phyloP scores from a whole-genome alignment of 176 grass and related monocot genomes.

The Otatea glauca region DNA sequence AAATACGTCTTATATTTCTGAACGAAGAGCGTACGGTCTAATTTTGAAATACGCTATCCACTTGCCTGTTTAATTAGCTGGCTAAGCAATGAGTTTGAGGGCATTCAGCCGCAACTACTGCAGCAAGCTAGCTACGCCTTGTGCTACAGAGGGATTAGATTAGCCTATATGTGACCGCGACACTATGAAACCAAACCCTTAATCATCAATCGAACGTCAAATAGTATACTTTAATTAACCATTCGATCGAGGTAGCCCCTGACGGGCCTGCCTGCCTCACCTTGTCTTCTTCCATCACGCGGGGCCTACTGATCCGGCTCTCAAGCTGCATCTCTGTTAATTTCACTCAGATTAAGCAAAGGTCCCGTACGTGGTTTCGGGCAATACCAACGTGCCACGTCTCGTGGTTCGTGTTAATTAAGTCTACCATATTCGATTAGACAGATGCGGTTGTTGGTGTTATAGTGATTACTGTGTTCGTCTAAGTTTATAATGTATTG shows the following conservation, averaged over 20 bases:
- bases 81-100: constrained; percentile 22
- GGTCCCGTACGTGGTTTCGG: not conserved
- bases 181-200: constrained; percentile 23
- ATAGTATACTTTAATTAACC: constrained; percentile 40
- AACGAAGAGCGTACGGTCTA: too few relatives aligned
- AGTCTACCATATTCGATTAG: not conserved
- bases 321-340: not conserved
- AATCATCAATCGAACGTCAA: constrained; percentile 21
- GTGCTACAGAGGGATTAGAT: not conserved
- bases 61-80: not conserved
- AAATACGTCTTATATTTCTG: too few relatives aligned
- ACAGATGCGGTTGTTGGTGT: not conserved
- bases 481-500: too few relatives aligned
- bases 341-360: constrained; percentile 17
- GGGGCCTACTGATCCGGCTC: constrained; percentile 36
- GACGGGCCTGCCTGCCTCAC: not conserved
- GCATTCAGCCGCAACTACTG: not conserved
- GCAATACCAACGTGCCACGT: not conserved
- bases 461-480: not conserved
- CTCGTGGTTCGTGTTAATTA: constrained; percentile 7
- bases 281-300: constrained; percentile 63
- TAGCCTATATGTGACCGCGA: constrained; percentile 14
- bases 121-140: constrained; percentile 15
- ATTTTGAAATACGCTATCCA: not conserved
- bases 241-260: not conserved